A percentile compares a stretch with the other conserved stretches of the same genome.
These are phyloP conservation scores for Exophiala lecanii-corni DNA, from an alignment of 2,329 filamentous ascomycete species.

Conservation along the genomic window DNA sequence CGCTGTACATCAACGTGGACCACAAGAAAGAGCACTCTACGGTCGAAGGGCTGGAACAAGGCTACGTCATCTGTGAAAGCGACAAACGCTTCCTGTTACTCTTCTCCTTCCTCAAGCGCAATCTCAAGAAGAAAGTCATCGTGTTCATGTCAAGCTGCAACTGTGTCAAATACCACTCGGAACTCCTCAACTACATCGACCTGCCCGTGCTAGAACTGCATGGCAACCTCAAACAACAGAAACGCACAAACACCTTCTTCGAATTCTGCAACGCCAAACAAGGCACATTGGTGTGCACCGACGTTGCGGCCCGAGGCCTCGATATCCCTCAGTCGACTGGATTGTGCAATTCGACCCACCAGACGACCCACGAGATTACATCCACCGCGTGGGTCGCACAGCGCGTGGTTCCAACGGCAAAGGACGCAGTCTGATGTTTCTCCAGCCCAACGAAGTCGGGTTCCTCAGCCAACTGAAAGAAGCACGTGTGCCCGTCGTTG, in stretches of 20 bases:
- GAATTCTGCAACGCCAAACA: constrained; percentile 84
- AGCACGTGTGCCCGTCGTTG: constrained; percentile 85
- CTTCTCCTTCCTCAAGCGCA: constrained; percentile 89
- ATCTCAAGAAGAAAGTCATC: constrained; percentile 94
- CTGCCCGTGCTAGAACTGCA: constrained; percentile 80
- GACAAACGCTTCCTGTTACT: constrained; percentile 91
- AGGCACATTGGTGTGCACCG: constrained; percentile 90
- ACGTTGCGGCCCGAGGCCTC: constrained; percentile 89
- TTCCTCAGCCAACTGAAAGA: constrained; percentile 90
- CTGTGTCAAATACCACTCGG: constrained; percentile 91
- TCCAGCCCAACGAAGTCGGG: constrained; percentile 86
- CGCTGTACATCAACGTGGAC: constrained; percentile 96
- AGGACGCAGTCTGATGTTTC: constrained; percentile 85
- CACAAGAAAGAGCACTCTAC: constrained; percentile 84
- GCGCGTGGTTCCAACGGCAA: constrained; percentile 78
- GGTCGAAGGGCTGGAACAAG: constrained; percentile 89
- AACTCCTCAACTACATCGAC: constrained; percentile 96
- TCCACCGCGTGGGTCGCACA: constrained; percentile 93
- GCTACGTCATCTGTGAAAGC: constrained; percentile 88
- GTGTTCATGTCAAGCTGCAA: constrained; percentile 93
- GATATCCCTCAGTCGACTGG: constrained; percentile 95
- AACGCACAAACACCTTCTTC: constrained; percentile 98
- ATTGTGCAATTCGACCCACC: constrained; percentile 95
- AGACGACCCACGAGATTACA: constrained; percentile 85
- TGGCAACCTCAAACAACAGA: constrained; percentile 97